phyloP scores from a whole-genome alignment of 768 basidiomycete species.

The Filobasidium wieringae region DNA sequence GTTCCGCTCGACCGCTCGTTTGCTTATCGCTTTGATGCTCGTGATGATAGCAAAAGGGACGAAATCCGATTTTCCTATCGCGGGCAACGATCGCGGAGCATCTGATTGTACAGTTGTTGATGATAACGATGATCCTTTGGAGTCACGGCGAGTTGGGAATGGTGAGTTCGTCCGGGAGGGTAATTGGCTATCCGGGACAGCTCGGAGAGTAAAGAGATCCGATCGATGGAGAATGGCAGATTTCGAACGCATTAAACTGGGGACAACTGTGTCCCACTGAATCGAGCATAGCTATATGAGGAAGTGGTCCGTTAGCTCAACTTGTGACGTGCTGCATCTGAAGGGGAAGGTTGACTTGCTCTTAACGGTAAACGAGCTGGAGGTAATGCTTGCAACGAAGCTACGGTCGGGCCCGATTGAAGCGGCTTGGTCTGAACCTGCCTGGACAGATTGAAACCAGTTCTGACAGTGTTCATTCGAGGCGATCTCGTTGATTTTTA shows the following conservation, averaged over 20 bases:
- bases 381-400: too few species aligned
- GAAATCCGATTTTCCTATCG: too few species aligned
- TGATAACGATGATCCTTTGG: not conserved
- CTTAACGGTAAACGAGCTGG: too few species aligned
- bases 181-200: not conserved
- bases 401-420: too few species aligned
- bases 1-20: slow-evolving; percentile 10
- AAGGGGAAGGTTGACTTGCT: too few species aligned
- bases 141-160: not conserved
- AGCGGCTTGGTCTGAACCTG: too few species aligned
- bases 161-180: not conserved
- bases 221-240: not conserved
- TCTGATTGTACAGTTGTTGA: not conserved
- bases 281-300: not conserved
- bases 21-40: slow-evolving; percentile 10
- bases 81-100: not conserved
- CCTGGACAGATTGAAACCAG: too few species aligned
- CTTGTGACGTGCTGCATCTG: too few species aligned
- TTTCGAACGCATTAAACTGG: not conserved
- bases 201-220: slow-evolving; percentile 1
- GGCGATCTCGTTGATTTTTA: too few species aligned
- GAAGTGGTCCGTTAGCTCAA: too few species aligned
- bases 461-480: too few species aligned
- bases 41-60: slow-evolving; percentile 12
- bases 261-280: not conserved